A percentile compares a stretch with the other conserved stretches of the same genome.
Conservation (phyloP, 2,329 filamentous ascomycete species). For the Fusarium hainanense region DNA sequence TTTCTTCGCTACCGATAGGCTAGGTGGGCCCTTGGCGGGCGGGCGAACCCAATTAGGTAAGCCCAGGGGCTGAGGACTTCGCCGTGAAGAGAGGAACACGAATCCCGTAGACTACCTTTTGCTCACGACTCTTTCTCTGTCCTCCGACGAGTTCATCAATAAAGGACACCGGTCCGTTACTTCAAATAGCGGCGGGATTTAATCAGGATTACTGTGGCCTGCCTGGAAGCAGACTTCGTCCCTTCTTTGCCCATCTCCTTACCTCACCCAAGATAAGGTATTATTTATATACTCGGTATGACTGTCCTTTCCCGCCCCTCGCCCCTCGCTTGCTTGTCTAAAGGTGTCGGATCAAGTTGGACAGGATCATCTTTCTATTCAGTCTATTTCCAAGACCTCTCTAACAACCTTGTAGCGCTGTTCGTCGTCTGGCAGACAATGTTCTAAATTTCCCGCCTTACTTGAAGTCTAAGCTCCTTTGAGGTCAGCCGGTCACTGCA, state of each 20-base stretch:
- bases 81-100: slow-evolving; percentile 31
- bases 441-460: slow-evolving; percentile 48
- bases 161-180: slow-evolving; percentile 48
- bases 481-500: slow-evolving; percentile 87
- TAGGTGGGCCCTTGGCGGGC: slow-evolving; percentile 24
- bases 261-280: slow-evolving; percentile 24
- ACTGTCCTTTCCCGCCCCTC: slow-evolving; percentile 12
- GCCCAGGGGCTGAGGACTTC: slow-evolving; percentile 44
- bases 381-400: slow-evolving; percentile 7
- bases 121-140: slow-evolving; percentile 35
- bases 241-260: slow-evolving; percentile 46
- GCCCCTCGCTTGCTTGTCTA: slow-evolving; percentile 19
- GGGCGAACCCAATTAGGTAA: slow-evolving; percentile 41
- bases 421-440: slow-evolving; percentile 49
- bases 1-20: slow-evolving; percentile 16
- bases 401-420: slow-evolving; percentile 40
- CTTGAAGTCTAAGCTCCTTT: slow-evolving; percentile 68
- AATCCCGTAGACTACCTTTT: slow-evolving; percentile 32
- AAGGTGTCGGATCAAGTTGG: slow-evolving; percentile 31
- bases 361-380: background rate
- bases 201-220: slow-evolving; percentile 48
- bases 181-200: slow-evolving; percentile 45
- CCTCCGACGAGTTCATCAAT: slow-evolving; percentile 40
- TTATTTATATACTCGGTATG: slow-evolving; percentile 47
- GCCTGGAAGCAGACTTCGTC: slow-evolving; percentile 55